Base-by-base conservation (phyloP, 164 flowering plant genomes). In the Cinnamomum micranthum region DNA sequence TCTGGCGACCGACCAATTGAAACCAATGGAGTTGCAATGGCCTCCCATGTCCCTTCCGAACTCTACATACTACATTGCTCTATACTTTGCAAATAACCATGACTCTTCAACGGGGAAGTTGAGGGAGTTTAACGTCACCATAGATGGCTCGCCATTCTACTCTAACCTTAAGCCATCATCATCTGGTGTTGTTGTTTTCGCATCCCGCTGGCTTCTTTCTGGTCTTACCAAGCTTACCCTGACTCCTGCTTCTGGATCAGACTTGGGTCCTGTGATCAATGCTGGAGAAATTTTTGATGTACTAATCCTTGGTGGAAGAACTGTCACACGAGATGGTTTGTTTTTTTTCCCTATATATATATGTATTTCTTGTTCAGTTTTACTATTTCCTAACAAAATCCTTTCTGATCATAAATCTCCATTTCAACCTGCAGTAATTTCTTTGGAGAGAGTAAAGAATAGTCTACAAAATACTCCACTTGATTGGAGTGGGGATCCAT, bases 401-500 rank as follows among this genome's bases (percentile, higher is more conserved):
- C 50, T 47, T 71, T 41, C 35, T 71, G 41, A 69, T 50, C 41
- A 11, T 12, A 23, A 17, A 68, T 78, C 33, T 62, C 19, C 62
- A 55, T 74, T 25, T 68, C 52, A 51, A 59, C 17, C 72, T 81
- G 78, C 87, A 92, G 98, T 91, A 20, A 87, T 83, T 83, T 87
- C 90, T 76, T 72, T 92, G 82, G 84, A 83, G 63, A 71, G 22
- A 52, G 25, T 94, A 67, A 91, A 72, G 82, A 75, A 69, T 1
- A 83, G 83, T 73, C 75, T 94, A 50, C 76, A 70, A 68, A 90
- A 87, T 77, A 74, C 84, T 67, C 97, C 97, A 35, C 50, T 76
- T 50, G 98, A 91, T 82, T 94, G 98, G 98, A 85, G 70, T 75
- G 98, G 97, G 50, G 98, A 94, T 85, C 98, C 98, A 69, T 94